phyloP scores from a whole-genome alignment of 345 rosid species.

The Eucalyptus leucophloia region DNA sequence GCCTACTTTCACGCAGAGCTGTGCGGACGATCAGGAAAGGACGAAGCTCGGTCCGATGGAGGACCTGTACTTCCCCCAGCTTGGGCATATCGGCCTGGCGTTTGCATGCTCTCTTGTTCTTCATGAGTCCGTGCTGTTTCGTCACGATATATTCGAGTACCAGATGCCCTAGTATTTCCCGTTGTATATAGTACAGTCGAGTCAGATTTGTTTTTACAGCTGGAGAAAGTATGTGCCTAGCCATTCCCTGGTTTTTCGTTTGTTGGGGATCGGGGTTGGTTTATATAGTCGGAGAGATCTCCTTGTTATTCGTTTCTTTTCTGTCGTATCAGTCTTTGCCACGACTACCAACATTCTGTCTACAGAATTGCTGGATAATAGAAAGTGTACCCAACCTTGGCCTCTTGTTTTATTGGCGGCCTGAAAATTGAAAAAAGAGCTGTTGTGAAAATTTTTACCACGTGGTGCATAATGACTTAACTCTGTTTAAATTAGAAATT shows the following conservation, averaged over 20 bases:
- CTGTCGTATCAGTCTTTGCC: background rate
- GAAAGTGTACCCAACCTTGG: background rate
- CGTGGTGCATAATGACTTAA: background rate
- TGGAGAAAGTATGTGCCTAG: background rate
- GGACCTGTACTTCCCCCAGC: slow-evolving; percentile 47
- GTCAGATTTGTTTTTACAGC: background rate
- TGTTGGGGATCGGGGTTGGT: background rate
- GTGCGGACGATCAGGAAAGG: no score
- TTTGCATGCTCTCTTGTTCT: slow-evolving; percentile 96
- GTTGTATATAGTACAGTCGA: slow-evolving; percentile 5
- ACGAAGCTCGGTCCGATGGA: no score
- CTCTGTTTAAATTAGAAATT: background rate
- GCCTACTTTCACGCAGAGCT: no score
- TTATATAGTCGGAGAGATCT: background rate
- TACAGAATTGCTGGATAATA: background rate
- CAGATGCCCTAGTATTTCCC: background rate
- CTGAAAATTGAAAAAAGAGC: background rate
- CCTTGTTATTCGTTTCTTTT: background rate
- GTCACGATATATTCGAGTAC: background rate
- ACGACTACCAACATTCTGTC: background rate
- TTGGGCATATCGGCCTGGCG: slow-evolving; percentile 98
- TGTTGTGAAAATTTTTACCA: background rate
- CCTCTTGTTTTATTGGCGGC: background rate
- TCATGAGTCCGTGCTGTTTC: slow-evolving; percentile 23
- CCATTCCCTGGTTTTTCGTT: background rate